Base-by-base conservation (phyloP, 495 filamentous ascomycete genomes). In the Penicillium atrosanguineum region DNA sequence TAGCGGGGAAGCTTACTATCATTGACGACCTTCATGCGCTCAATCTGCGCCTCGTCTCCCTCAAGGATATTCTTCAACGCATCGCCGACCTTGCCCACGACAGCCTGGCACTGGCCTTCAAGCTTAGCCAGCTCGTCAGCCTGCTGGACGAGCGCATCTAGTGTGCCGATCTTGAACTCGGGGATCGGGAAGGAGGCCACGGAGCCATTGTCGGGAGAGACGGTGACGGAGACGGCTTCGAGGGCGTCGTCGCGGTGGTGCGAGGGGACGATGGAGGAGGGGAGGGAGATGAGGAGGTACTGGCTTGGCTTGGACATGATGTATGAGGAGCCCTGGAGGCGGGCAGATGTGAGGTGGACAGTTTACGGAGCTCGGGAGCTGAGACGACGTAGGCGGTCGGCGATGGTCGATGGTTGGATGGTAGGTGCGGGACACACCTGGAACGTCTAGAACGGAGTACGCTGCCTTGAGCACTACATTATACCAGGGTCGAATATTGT, bases 141-240 rank as follows among this genome's bases (percentile, higher is more conserved):
- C 67, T 98, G 93, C 73, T 95, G 89, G 23, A 98, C 91, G n/a
- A 98, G 76, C 39, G 88, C 90, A 71, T 98, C 94, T 44, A 98
- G 79, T 1, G 94, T 96, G 46, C 94, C 94, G 70, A 98, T 95
- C 75, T 97, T 98, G 79, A 98, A 95, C 38, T 88, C 86, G 3
- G 94, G 94, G 54, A 98, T 89, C 12, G 81, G 69, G 63, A 97
- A 97, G 7, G 86, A 85, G 44, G 83, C 76, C 18, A 89, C 84
- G 40, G 83, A 83, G 61, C 88, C 91, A 63, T 88, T 84, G 49
- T 96, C 89, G 31, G 82, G 72, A 25, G 82, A 74, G 51, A 97
- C 76, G 12, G 89, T 88, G 43, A 86, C 65, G 57, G 82, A 83
- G 29, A 98, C 64, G 45, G 87, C 80, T 28, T 83, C 71, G 60